Conservation (phyloP, 2,329 filamentous ascomycete genomes). For the Penicillium sp. region DNA sequence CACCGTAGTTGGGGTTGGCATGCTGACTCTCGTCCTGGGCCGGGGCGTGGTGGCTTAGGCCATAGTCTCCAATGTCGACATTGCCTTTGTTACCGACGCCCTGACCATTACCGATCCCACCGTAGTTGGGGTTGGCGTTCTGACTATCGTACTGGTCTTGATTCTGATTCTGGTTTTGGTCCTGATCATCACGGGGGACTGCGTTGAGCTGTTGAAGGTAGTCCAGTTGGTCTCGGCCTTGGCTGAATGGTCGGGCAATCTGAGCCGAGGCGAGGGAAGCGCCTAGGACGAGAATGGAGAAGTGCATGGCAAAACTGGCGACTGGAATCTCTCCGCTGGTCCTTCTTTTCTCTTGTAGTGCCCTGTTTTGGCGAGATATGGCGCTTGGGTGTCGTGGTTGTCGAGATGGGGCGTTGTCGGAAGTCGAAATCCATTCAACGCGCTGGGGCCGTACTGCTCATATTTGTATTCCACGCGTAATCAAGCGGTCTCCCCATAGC, state of each 20-base stretch:
- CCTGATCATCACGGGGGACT: not conserved
- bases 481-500: too few species aligned
- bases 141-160: not conserved
- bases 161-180: not conserved
- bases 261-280: conserved; percentile 15
- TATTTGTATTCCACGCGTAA: conserved; percentile 1
- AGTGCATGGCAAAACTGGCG: conserved; percentile 13
- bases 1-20: too few species aligned
- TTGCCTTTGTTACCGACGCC: too few species aligned
- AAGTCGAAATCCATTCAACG: not conserved
- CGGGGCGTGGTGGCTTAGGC: too few species aligned
- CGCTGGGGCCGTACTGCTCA: not conserved
- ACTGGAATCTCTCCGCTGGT: not conserved
- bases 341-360: not conserved
- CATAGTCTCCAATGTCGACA: too few species aligned
- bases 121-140: too few species aligned
- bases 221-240: not conserved
- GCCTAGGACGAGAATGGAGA: conserved; percentile 17
- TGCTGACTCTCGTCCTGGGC: too few species aligned
- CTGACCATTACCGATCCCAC: too few species aligned
- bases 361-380: not conserved
- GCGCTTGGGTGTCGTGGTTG: not conserved
- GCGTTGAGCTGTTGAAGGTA: not conserved
- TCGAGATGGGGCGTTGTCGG: not conserved
- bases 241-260: not conserved